Percentiles rank a stretch among this genome's conserved stretches.
Conservation (phyloP, 78 protist species). For the Dictyostelium brefeldianum region DNA sequence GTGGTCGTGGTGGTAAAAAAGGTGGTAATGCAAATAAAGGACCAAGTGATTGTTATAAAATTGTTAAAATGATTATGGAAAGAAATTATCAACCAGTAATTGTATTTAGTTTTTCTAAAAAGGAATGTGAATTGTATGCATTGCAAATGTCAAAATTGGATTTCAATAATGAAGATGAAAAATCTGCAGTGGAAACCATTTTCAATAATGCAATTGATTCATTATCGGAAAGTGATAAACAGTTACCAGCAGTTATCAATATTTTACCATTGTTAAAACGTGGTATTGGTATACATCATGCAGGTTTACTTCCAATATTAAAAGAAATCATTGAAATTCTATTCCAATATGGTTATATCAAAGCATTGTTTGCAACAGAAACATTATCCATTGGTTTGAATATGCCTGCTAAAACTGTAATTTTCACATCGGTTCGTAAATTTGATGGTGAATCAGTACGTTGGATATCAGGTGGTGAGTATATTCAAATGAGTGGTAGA, state of each 20-base stretch:
- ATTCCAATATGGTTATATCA: slow-evolving; percentile 95
- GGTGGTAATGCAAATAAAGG: slow-evolving; percentile 22
- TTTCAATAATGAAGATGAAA: slow-evolving; percentile 70
- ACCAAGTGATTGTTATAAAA: slow-evolving; percentile 85
- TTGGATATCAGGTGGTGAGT: slow-evolving; percentile 94
- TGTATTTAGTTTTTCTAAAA: slow-evolving; percentile 91
- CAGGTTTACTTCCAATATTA: slow-evolving; percentile 97
- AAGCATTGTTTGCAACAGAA: slow-evolving; percentile 98
- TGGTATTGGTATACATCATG: slow-evolving; percentile 98
- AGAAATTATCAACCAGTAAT: slow-evolving; percentile 91
- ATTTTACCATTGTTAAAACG: slow-evolving; percentile 79
- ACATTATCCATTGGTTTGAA: slow-evolving; percentile 99
- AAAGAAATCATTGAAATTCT: slow-evolving; percentile 97
- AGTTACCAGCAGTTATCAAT: slow-evolving; percentile 78
- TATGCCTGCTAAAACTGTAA: slow-evolving; percentile 98
- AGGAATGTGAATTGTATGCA: slow-evolving; percentile 86
- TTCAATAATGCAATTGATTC: slow-evolving; percentile 91
- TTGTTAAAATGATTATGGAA: slow-evolving; percentile 93
- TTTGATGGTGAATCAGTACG: slow-evolving; percentile 90
- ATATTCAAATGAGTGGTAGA: slow-evolving; percentile 98
- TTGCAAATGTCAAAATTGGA: slow-evolving; percentile 77
- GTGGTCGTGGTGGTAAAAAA: neutral
- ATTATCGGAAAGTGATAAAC: slow-evolving; percentile 81
- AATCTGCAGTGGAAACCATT: slow-evolving; percentile 82
- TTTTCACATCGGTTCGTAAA: slow-evolving; percentile 92